These are phyloP conservation scores for Kazachstania sp. DNA, from an alignment of 1,139 yeast genomes.

Conservation along the genomic window DNA sequence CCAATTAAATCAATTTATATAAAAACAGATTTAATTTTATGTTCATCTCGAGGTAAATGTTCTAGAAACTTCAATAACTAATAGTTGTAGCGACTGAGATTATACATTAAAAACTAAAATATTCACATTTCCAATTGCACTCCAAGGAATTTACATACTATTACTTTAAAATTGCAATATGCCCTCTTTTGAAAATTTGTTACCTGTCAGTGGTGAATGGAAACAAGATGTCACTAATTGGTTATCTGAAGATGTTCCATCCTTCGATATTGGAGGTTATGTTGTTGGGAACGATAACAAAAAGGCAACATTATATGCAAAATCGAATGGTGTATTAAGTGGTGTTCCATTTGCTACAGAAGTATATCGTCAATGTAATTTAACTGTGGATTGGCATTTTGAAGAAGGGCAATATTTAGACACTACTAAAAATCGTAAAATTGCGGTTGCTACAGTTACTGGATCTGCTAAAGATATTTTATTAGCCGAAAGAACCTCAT, in stretches of 20 bases:
- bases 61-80: no score
- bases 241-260: slow-evolving; percentile 83
- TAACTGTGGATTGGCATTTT: slow-evolving; percentile 62
- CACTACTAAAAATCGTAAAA: slow-evolving; percentile 44
- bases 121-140: no score
- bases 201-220: slow-evolving; percentile 75
- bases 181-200: slow-evolving; percentile 39
- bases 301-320: slow-evolving; percentile 72
- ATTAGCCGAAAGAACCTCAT: slow-evolving; percentile 78
- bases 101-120: no score
- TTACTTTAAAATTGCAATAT: slow-evolving; percentile 3
- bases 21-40: no score
- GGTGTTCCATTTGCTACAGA: slow-evolving; percentile 90
- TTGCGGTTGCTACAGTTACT: slow-evolving; percentile 65
- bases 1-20: no score
- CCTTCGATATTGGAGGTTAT: slow-evolving; percentile 88
- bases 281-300: slow-evolving; percentile 78
- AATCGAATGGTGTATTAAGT: slow-evolving; percentile 70
- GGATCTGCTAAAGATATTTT: slow-evolving; percentile 77
- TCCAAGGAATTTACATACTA: no score
- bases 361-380: slow-evolving; percentile 67
- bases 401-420: slow-evolving; percentile 59
- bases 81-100: no score
- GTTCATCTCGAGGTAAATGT: no score
- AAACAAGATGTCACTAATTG: slow-evolving; percentile 65